These are phyloP conservation scores for Pulveroboletus frians DNA, from an alignment of 768 basidiomycete species.

Conservation along the genomic window DNA sequence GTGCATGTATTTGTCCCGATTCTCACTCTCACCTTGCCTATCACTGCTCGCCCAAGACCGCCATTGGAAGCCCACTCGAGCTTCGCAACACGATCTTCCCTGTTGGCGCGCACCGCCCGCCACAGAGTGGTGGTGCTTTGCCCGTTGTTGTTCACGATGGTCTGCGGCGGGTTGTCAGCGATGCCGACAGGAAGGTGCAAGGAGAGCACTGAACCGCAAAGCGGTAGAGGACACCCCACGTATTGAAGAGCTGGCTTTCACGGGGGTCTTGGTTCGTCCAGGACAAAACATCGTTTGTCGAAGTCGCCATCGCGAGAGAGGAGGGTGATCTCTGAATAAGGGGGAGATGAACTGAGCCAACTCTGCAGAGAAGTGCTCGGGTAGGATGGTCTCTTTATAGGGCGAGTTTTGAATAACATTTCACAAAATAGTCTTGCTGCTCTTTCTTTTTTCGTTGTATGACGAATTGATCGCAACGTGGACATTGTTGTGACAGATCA, in stretches of 20 bases:
- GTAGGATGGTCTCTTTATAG: constrained; percentile 49
- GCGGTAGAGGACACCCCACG: constrained; percentile 76
- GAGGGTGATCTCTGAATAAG: constrained; percentile 28
- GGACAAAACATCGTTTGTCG: constrained; percentile 66
- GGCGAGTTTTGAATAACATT: constrained; percentile 37
- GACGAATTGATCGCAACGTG: constrained; percentile 70
- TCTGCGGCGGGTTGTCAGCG: constrained; percentile 42
- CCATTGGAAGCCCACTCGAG: constrained; percentile 84
- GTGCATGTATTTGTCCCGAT: constrained; percentile 11
- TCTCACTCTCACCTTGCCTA: constrained; percentile 62
- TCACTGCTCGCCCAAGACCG: constrained; percentile 76
- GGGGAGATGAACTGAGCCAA: constrained; percentile 28
- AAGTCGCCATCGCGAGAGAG: constrained; percentile 43
- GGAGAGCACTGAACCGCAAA: constrained; percentile 53
- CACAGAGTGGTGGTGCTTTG: constrained; percentile 73
- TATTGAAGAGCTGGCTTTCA: constrained; percentile 77
- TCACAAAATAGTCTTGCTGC: constrained; percentile 41
- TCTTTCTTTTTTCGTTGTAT: constrained; percentile 41
- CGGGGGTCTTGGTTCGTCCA: constrained; percentile 88
- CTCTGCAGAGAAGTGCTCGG: constrained; percentile 16
- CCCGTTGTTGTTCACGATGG: constrained; percentile 55
- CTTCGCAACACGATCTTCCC: constrained; percentile 84
- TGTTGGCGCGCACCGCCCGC: constrained; percentile 77
- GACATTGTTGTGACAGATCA: constrained; percentile 61
- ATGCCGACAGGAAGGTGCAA: constrained; percentile 12